Evolutionary conservation across 2,329 filamentous ascomycete genomes (phyloP), one percentile per base, ranked within the genome.

Genomic region (Intubia oerlemansii): DNA sequence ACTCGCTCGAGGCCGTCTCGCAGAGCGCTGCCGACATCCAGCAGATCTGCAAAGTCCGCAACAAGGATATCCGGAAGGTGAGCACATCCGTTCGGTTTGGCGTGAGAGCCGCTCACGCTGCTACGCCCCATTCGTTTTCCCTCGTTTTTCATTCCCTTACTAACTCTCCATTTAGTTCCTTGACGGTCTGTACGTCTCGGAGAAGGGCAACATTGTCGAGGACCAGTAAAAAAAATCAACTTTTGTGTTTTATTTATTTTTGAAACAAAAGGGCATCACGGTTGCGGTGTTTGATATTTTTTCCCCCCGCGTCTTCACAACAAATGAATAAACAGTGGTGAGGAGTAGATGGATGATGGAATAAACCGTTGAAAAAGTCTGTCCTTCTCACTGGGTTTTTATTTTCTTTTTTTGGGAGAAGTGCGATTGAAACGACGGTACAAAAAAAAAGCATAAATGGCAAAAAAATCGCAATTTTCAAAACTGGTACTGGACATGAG

Each of bases 51-150:
- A 73, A 73, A 63, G 88, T 98, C 60, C 75, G 82, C 59, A 98
- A 98, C 80, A 98, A 98, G 82, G 88, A 98, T 92, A 98, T 98
- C 68, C 82, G 90, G 66, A 93, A 93, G 78, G 77, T 82, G 34
- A 13, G 25, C n/a, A n/a, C n/a, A n/a, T n/a, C n/a, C n/a, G n/a
- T n/a, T n/a, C n/a, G n/a, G n/a, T n/a, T n/a, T n/a, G n/a, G n/a
- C n/a, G n/a, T n/a, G n/a, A n/a, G n/a, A n/a, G 16, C 6, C 8
- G 10, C 21, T 26, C 20, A 5, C 24, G 11, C n/a, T 19, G 24
- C 19, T 8, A 21, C 8, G 8, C 19, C 8, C 8, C 19, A 21
- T 21, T 22, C 20, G 5, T 24, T 10, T 5, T 24, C 6, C 24
- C 10, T 8, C 17, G 25, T 16, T 16, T 13, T 12, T 20, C 3